phyloP scores from a whole-genome alignment of 1,284 basidiomycete species.

The Ceratobasidium theobromae region DNA sequence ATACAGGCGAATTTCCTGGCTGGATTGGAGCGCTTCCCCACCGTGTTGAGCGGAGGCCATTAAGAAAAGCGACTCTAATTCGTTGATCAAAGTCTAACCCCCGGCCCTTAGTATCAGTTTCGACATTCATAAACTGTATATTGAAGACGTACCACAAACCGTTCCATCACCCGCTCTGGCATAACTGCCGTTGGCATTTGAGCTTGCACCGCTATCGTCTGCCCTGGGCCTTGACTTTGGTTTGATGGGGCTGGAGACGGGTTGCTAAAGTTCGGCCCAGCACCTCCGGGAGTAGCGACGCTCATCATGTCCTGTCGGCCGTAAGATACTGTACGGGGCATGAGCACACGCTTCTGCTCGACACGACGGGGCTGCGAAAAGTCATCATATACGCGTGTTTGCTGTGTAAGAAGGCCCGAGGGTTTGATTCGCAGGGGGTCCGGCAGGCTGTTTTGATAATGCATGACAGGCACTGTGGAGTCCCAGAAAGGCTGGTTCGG shows the following conservation, averaged over 20 bases:
- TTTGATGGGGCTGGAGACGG: constrained; percentile 47
- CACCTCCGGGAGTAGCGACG: constrained; percentile 49
- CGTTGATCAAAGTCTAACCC: constrained; percentile 64
- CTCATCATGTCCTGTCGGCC: constrained; percentile 23
- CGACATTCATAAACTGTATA: background rate
- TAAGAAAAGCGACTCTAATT: constrained; percentile 73
- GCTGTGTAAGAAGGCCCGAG: constrained; percentile 78
- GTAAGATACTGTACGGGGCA: constrained; percentile 19
- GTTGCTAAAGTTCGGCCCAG: constrained; percentile 54
- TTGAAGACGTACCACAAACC: constrained; percentile 60
- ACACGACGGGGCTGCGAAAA: constrained; percentile 49
- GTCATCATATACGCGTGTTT: constrained; percentile 93
- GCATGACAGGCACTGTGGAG: constrained; percentile 66
- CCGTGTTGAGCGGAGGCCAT: constrained; percentile 58
- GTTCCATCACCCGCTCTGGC: constrained; percentile 65
- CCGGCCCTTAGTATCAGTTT: background rate
- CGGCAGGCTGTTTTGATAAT: constrained; percentile 79
- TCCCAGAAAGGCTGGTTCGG: constrained; percentile 86
- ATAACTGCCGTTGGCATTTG: background rate
- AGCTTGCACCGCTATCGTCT: background rate
- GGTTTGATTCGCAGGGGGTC: constrained; percentile 87
- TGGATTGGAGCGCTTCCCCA: constrained; percentile 69
- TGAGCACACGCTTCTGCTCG: constrained; percentile 29
- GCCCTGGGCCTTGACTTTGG: constrained; percentile 19
- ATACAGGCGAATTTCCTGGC: constrained; percentile 83